Percentiles rank a stretch among this genome's conserved stretches.
Conservation (phyloP, 2,329 filamentous ascomycete genomes). For the Clarireedia hainanense region DNA sequence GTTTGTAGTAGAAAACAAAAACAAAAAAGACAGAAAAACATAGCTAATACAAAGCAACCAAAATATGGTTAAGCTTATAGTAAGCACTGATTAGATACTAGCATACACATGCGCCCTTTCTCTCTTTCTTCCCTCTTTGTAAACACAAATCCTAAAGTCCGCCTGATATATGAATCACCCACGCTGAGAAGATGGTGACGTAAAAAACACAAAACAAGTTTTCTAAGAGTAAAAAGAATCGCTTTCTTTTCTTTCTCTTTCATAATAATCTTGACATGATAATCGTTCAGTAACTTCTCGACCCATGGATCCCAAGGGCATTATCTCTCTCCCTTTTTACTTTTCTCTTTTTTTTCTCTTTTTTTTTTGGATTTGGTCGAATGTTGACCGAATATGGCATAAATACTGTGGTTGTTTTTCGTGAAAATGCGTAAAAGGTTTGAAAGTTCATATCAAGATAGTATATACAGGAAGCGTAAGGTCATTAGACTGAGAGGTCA, state of each 20-base stretch:
- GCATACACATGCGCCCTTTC: too few relatives aligned
- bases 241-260: neutral
- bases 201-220: slow-evolving; percentile 5
- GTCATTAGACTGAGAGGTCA: slow-evolving; percentile 14
- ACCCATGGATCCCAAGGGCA: slow-evolving; percentile 2
- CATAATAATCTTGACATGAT: slow-evolving; percentile 11
- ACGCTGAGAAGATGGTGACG: neutral
- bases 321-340: neutral
- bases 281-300: slow-evolving; percentile 4
- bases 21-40: neutral
- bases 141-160: slow-evolving; percentile 3
- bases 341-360: neutral
- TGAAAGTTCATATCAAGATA: slow-evolving; percentile 12
- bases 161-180: neutral
- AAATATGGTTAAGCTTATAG: slow-evolving; percentile 9
- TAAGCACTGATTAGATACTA: slow-evolving; percentile 5
- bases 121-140: neutral
- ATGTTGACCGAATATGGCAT: too few relatives aligned
- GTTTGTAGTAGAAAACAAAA: neutral
- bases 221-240: neutral
- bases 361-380: neutral
- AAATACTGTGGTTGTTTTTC: slow-evolving; percentile 5
- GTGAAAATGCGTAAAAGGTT: slow-evolving; percentile 25
- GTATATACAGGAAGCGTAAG: slow-evolving; percentile 21
- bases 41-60: slow-evolving; percentile 11